Evolutionary conservation across 805 yeast species (phyloP).

Genomic region (Tetrapisispora phaffii): DNA sequence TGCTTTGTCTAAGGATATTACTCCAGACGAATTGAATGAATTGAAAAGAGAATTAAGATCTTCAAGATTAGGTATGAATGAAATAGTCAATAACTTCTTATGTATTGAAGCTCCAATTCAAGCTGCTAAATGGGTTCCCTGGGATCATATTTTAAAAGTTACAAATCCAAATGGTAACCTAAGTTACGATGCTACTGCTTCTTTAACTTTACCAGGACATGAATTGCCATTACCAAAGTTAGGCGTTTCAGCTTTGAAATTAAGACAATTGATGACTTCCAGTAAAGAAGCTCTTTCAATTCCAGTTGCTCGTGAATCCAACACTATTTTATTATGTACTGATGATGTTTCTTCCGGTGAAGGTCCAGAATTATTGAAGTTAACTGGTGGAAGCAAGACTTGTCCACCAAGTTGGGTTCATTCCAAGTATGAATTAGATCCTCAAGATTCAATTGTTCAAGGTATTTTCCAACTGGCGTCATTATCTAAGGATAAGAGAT

Average conservation of each 20-base stretch:
- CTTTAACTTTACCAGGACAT: slow-evolving; percentile 51
- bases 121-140: slow-evolving; percentile 63
- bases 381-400: slow-evolving; percentile 68
- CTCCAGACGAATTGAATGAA: slow-evolving; percentile 30
- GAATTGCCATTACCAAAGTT: slow-evolving; percentile 68
- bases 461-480: slow-evolving; percentile 47
- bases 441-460: slow-evolving; percentile 32
- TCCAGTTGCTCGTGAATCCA: slow-evolving; percentile 65
- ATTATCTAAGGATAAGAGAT: slow-evolving; percentile 55
- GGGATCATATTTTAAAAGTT: slow-evolving; percentile 50
- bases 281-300: slow-evolving; percentile 37
- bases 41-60: slow-evolving; percentile 49
- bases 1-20: slow-evolving; percentile 44
- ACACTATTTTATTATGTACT: slow-evolving; percentile 58
- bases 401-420: slow-evolving; percentile 82
- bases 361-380: slow-evolving; percentile 53
- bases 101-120: slow-evolving; percentile 66
- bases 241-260: slow-evolving; percentile 59
- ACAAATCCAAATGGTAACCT: slow-evolving; percentile 58
- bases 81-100: slow-evolving; percentile 69
- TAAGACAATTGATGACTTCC: slow-evolving; percentile 49
- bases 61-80: slow-evolving; percentile 67
- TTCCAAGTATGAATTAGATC: slow-evolving; percentile 56
- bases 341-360: slow-evolving; percentile 33
- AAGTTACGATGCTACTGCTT: slow-evolving; percentile 56